Base-by-base conservation (phyloP, 306 rosid species). In the Cucurbita pepo region DNA sequence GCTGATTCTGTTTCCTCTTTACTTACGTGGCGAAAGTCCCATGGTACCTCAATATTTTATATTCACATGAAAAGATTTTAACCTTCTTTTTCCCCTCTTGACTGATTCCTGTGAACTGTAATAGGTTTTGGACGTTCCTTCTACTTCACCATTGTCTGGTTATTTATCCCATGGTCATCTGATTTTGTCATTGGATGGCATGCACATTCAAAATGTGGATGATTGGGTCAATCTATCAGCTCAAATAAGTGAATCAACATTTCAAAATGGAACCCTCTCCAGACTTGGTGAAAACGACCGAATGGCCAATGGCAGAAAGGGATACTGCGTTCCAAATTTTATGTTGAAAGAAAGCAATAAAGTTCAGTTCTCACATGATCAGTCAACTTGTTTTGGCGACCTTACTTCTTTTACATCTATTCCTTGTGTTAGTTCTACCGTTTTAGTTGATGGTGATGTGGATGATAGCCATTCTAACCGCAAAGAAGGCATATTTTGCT, bases 141-240 rank as follows among this genome's bases (percentile, higher is more conserved):
- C 81, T 71, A 47, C 81, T 1, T 92, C 96, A 4, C 92, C 97
- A 63, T 78, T 92, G 75, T 90, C 85, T 67, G 80, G 88, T 59
- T 82, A 86, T 83, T 86, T 92, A 78, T 82, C 85, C 52, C 82
- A 83, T 73, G 91, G 95, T 18, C 89, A 92, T 86, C 76, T 85
- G 45, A 82, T 92, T 78, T 69, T 80, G 48, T 88, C 90, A 3
- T 83, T 92, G 71, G 96, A 92, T 79, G 82, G 88, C 55, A 75
- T 82, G 25, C 85, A 58, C 38, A 78, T 90, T 73, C 81, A 40
- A 67, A 90, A 83, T 79, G 76, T 84, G 61, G 83, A 84, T 57
- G 88, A 92, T 30, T 92, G 97, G 97, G 81, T 82, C 71, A 85
- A 73, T 75, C 76, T 86, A 71, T 79, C 86, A 47, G 61, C 80